phyloP scores from a whole-genome alignment of 2,329 filamentous ascomycete genomes.

The Aspergillus terreus region DNA sequence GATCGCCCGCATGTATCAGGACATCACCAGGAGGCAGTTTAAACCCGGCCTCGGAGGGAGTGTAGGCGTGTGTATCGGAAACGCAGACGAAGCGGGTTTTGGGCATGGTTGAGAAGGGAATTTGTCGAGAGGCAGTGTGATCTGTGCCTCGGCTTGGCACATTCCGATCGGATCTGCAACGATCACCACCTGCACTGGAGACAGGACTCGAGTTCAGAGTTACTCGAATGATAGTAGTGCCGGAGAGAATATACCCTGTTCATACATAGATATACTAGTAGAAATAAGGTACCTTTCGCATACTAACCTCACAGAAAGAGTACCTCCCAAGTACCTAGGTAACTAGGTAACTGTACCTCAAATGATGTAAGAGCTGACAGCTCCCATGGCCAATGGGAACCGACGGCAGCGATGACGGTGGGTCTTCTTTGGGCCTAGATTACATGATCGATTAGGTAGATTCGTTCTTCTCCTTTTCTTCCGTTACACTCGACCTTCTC shows the following conservation, averaged over 20 bases:
- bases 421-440: background rate
- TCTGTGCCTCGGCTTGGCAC: background rate
- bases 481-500: background rate
- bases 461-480: background rate
- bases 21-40: conserved; percentile 55
- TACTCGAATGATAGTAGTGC: too few relatives aligned
- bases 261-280: too few relatives aligned
- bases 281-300: too few relatives aligned
- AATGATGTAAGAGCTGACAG: background rate
- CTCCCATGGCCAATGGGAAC: background rate
- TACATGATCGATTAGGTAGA: background rate
- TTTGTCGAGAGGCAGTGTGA: background rate
- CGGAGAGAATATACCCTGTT: too few relatives aligned
- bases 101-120: conserved; percentile 7
- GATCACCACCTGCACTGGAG: background rate
- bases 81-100: conserved; percentile 56
- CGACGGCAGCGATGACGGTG: background rate
- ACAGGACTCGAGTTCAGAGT: background rate
- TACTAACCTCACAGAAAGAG: too few relatives aligned
- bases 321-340: too few relatives aligned
- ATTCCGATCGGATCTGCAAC: background rate
- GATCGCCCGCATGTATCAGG: conserved; percentile 57
- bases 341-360: background rate
- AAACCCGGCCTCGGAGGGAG: conserved; percentile 45
- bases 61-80: conserved; percentile 56